Evolutionary conservation across 148 eudicot genomes (phyloP), one percentile per base, ranked within the genome.

Genomic region (Chenopodium suecicum): DNA sequence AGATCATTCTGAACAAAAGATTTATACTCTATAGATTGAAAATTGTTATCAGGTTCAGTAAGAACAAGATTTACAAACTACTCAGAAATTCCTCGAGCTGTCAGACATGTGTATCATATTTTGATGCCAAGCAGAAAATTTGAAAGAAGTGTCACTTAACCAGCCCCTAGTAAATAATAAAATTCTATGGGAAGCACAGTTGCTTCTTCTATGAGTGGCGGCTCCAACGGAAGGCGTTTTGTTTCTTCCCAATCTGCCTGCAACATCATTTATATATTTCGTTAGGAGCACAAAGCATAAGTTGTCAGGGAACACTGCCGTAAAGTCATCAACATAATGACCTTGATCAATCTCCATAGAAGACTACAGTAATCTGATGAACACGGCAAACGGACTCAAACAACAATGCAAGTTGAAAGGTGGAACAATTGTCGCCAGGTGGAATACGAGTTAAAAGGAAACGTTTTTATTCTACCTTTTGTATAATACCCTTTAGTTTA

Each of bases 161-260:
- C 48, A 70, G 50, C 50, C 41, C 1, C 31, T 46, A 44, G 47
- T 0, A 29, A 72, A 46, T 44, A 44, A 16, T 44, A 72, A 11
- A 3, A 56, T 11, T 22, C 10, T 72, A 22, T 19, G 3, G 8
- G 13, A 22, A 72, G 23, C 23, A 23, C 16, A 10, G 54, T 10
- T 44, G 31, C 52, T 9, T 69, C 47, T 80, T 25, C 76, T 73
- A 27, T 13, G 64, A 73, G 25, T 19, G 19, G 76, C 78, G 82
- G 48, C 64, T 74, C 78, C 71, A 74, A 27, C 46, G 44, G 63
- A 32, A 44, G 50, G 64, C 8, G 34, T 31, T 74, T 7, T 19
- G 72, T 64, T 65, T 80, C 73, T 31, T 72, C 20, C 31, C 27
- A 23, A 63, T 16, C 48, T 37, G 29, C 54, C 78, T 80, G 78